Base-by-base conservation (phyloP, 768 basidiomycete species). In the Leccinum subgranulosum region DNA sequence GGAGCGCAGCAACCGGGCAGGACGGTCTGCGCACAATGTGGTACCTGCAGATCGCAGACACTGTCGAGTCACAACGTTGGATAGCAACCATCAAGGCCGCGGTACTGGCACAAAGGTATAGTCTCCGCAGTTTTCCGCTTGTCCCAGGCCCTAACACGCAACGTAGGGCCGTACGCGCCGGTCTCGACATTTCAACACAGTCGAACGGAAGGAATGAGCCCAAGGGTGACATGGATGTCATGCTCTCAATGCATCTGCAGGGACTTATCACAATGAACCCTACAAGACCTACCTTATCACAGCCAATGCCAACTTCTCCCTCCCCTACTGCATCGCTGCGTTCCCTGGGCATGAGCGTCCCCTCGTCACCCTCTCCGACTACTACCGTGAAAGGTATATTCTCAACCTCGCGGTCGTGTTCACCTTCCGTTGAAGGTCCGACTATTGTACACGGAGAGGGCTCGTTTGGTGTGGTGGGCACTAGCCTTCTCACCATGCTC, bases 191-290 rank as follows among this genome's bases (percentile, higher is more conserved):
- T 23, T 72, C 82, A 27, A 67, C 77, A 0, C 73, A 73, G 41
- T 72, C 73, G 21, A 63, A 74, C 3, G 74, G 77, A 21, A 76
- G 74, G 15, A 74, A 80, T 27, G 90, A 90, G 59, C 88, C 88
- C 21, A 79, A 84, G 48, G 90, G 90, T 6, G 90, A 92, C 66
- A 82, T 92, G 76, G 90, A 92, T 67, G 90, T 91, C 49, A 88
- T 90, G 82, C 77, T 92, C 34, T 86, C 87, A 29, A 89, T 92
- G 78, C 85, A 85, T 49, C 77, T 83, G 31, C 87, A 89, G 63
- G 84, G 81, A n/a, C 53, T 74, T 78, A 60, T 75, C 76, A 28
- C 76, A 76, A 27, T 70, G 71, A 53, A 69, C 43, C 54, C 60
- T 43, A 47, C 46, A 27, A 60, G 63, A 52, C 33, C 51, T 53